Evolutionary conservation across 2,329 filamentous ascomycete species (phyloP), one percentile per base, ranked within the genome.

Genomic region (Fusarium euwallaceae): DNA sequence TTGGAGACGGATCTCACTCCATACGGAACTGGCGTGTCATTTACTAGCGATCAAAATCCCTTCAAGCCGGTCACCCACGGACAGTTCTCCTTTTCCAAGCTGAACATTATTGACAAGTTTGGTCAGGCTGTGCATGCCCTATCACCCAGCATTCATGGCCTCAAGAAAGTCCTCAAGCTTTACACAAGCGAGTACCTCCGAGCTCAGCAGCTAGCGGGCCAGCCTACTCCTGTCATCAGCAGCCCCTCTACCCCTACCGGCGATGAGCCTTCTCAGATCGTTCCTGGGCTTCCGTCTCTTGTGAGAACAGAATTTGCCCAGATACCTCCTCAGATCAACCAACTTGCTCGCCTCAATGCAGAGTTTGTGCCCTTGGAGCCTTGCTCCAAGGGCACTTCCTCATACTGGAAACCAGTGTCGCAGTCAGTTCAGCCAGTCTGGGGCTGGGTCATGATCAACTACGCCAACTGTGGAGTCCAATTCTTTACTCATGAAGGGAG

Each of bases 91-190:
- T 85, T 87, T 69, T 81, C 80, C 3, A 86, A 87, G 70, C 66
- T 89, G 48, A 86, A 86, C 71, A 81, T 88, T 45, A 78, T 88
- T 36, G 86, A 88, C 77, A 87, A 87, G 72, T 88, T 88, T 55
- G 86, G 86, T 1, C 86, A 87, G 58, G 77, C 78, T 11, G 16
- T 39, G 14, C 37, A 39, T 16, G 16, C 37, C 37, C 2, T 39
- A 16, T 16, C 37, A 8, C 37, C 37, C 12, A 7, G 14, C 12
- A 7, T 39, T 39, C 32, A 34, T 14, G 32, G 32, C 12, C 10
- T 12, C 78, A 81, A 29, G 71, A 72, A 22, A 24, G 12, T 16
- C 14, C 37, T 17, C 37, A 39, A 39, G 12, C 10, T 34, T 14
- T 34, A 34, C 37, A 39, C 37, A 7, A 39, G 14, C 37, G 37